Evolutionary conservation across 768 basidiomycete species (phyloP).

Genomic region (Sutorius australiensis): DNA sequence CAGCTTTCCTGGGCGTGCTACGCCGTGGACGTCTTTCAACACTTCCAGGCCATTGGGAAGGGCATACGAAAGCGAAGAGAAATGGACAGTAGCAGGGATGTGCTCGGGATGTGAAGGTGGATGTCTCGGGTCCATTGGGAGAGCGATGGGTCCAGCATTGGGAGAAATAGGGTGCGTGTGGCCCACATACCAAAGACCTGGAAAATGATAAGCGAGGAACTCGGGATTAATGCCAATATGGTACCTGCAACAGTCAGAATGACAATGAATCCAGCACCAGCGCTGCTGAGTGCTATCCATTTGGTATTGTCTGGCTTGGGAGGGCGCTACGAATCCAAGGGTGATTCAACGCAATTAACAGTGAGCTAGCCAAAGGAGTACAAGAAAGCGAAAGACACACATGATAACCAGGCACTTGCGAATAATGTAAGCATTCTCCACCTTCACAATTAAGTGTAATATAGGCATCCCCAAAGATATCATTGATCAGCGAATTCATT

Average conservation of each 20-base stretch:
- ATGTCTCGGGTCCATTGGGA: slow-evolving; percentile 66
- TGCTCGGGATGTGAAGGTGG: slow-evolving; percentile 71
- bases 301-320: slow-evolving; percentile 77
- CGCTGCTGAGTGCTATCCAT: slow-evolving; percentile 84
- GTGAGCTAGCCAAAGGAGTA: background rate
- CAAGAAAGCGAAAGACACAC: slow-evolving; percentile 34
- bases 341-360: background rate
- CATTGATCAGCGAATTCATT: slow-evolving; percentile 93
- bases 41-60: slow-evolving; percentile 60
- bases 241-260: slow-evolving; percentile 60
- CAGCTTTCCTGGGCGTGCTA: slow-evolving; percentile 83
- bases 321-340: slow-evolving; percentile 48
- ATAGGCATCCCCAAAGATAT: slow-evolving; percentile 87
- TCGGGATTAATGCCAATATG: slow-evolving; percentile 5
- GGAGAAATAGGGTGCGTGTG: slow-evolving; percentile 44
- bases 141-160: slow-evolving; percentile 72
- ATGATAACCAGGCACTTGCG: slow-evolving; percentile 90
- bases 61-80: slow-evolving; percentile 77
- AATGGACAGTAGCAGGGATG: slow-evolving; percentile 91
- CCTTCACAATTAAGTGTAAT: slow-evolving; percentile 85
- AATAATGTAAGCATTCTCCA: slow-evolving; percentile 92
- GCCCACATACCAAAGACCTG: slow-evolving; percentile 90
- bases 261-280: slow-evolving; percentile 72
- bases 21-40: slow-evolving; percentile 78
- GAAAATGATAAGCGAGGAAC: background rate